phyloP scores from a whole-genome alignment of 306 rosid species.

The Cucurbita pepo region DNA sequence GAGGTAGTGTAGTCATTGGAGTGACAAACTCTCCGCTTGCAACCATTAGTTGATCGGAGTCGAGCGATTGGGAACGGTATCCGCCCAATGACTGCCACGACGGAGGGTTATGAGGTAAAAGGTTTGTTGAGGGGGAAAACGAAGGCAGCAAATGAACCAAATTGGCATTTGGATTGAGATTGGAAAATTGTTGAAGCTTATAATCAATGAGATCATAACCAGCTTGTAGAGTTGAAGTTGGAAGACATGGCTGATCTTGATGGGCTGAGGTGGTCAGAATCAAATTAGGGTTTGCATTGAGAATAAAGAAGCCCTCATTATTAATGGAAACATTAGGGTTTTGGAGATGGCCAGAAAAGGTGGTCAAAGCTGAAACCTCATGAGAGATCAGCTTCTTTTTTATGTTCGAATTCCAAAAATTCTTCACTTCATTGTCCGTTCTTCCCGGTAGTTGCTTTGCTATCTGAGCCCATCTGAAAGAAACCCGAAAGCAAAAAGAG shows the following conservation, averaged over 20 bases:
- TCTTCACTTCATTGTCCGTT: constrained; percentile 97
- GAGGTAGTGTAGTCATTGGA: constrained; percentile 5
- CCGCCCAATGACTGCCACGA: neutral
- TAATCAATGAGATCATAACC: constrained; percentile 22
- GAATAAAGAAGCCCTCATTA: constrained; percentile 38
- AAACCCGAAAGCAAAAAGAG: neutral
- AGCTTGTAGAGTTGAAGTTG: constrained; percentile 29
- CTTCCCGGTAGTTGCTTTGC: constrained; percentile 97
- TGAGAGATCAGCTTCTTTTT: constrained; percentile 75
- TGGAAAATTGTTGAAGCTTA: constrained; percentile 22
- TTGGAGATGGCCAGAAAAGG: constrained; percentile 37
- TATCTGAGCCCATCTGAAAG: constrained; percentile 83
- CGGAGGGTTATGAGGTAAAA: constrained; percentile 1
- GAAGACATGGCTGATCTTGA: constrained; percentile 6
- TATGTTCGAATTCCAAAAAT: constrained; percentile 96
- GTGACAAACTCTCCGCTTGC: neutral
- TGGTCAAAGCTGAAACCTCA: constrained; percentile 29
- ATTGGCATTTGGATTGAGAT: constrained; percentile 9
- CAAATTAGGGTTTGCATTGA: constrained; percentile 38
- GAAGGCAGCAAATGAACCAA: constrained; percentile 22
- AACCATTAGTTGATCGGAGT: neutral
- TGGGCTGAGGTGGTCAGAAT: constrained; percentile 1
- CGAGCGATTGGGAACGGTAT: neutral
- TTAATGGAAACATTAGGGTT: constrained; percentile 11
- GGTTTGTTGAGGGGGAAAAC: constrained; percentile 17